phyloP scores from a whole-genome alignment of 148 eudicot genomes.

The Fagopyrum homotropicum region DNA sequence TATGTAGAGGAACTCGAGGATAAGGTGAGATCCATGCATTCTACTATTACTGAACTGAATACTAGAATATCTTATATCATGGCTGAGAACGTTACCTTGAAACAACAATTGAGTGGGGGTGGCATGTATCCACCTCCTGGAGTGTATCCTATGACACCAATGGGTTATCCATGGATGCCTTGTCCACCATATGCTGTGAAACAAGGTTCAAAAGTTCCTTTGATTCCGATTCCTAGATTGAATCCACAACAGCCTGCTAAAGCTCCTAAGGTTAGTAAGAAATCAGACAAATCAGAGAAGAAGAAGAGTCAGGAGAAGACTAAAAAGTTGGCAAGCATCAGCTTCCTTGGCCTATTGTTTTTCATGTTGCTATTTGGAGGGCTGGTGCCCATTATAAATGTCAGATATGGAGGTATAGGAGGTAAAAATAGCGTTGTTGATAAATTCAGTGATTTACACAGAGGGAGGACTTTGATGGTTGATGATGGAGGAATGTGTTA shows the following conservation, averaged over 20 bases:
- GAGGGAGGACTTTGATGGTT: conserved; percentile 50
- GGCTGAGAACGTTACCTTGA: conserved; percentile 66
- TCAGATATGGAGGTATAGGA: conserved; percentile 44
- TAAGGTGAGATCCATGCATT: conserved; percentile 72
- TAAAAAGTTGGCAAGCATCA: conserved; percentile 91
- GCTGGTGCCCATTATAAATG: conserved; percentile 64
- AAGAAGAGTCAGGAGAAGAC: conserved; percentile 61
- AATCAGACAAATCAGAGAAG: conserved; percentile 45
- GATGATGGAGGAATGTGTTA: conserved; percentile 30
- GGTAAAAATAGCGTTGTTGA: conserved; percentile 13
- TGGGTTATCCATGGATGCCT: conserved; percentile 88
- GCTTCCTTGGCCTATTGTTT: conserved; percentile 75
- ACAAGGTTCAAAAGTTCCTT: conserved; percentile 77
- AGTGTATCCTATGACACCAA: conserved; percentile 58
- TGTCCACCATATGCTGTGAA: conserved; percentile 64
- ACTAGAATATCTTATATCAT: conserved; percentile 50
- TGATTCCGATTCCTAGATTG: conserved; percentile 84
- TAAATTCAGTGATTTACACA: conserved; percentile 30
- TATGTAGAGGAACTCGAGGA: conserved; percentile 89
- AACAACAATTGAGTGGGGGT: conserved; percentile 54
- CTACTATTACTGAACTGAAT: conserved; percentile 77
- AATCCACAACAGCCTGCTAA: conserved; percentile 43
- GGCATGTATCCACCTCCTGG: conserved; percentile 31
- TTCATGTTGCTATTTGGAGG: conserved; percentile 80
- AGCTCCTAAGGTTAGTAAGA: conserved; percentile 41